Evolutionary conservation across 768 basidiomycete species (phyloP), one percentile per base, ranked within the genome.

Genomic region (Pleurotus salmoneostramineus): DNA sequence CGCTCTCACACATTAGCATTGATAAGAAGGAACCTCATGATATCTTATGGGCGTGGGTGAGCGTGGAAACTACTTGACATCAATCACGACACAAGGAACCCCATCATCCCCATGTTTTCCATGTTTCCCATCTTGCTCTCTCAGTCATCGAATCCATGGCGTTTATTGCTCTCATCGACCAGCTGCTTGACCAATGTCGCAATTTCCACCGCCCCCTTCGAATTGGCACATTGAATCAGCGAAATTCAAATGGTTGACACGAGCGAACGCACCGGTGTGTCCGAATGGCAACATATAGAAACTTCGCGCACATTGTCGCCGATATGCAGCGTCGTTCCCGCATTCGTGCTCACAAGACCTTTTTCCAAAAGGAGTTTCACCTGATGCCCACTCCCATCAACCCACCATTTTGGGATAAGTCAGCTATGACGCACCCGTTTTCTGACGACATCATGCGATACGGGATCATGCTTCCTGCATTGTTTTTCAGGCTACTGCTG

Each of bases 251-350:
- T 11, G 3, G 17, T 46, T 52, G 48, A 46, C 58, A 57, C 34
- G 52, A 54, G 56, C 34, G 60, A 56, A 65, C 83, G 65, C 40
- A 85, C 82, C 1, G 85, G 83, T 0, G 83, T 85, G 57, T 87
- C 84, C 0, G 83, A 86, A 64, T 87, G 85, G 58, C 82, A 82
- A 56, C 84, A 87, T 17, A 87, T 85, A 3, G 85, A 80, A 0
- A 87, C 81, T 52, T 83, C 80, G 0, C 62, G 56, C 6, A 85
- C 64, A 50, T 74, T 72, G 4, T 70, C 65, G 4, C 76, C 77
- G 2, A 85, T 67, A 2, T 79, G 76, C 0, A 85, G 61, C 50
- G 63, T 67, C 0, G 65, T 69, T 2, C 77, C 79, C 27, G 69
- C 66, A 1, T 72, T 67, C 2, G 84, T 85, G 10, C 83, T 83